Conservation (phyloP, 495 filamentous ascomycete genomes). For the Talaromyces ruber region DNA sequence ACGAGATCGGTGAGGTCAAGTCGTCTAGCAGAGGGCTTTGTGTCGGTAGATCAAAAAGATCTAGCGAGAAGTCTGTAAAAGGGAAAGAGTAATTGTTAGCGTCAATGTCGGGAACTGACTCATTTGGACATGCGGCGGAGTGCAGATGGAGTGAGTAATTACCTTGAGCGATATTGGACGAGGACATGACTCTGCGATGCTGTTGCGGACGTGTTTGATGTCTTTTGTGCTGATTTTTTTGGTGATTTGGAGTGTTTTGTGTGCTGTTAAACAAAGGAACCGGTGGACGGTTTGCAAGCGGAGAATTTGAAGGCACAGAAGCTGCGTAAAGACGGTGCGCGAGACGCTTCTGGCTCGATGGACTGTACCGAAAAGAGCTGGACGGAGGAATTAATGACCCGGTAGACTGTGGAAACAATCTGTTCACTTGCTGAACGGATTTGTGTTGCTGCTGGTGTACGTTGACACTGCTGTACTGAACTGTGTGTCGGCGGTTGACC, state of each 20-base stretch:
- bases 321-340: constrained; percentile 21
- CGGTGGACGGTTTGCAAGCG: constrained; percentile 36
- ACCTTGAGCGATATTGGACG: constrained; percentile 30
- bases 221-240: constrained; percentile 17
- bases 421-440: constrained; percentile 25
- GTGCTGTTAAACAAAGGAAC: constrained; percentile 43
- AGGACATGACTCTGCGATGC: constrained; percentile 33
- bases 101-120: neutral
- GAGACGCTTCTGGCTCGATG: constrained; percentile 26
- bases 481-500: constrained; percentile 6
- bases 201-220: constrained; percentile 6
- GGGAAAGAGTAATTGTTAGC: neutral
- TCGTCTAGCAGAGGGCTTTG: constrained; percentile 17
- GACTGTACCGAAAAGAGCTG: constrained; percentile 35
- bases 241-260: constrained; percentile 14
- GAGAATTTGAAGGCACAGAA: constrained; percentile 28
- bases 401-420: constrained; percentile 26
- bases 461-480: constrained; percentile 6
- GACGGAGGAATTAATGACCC: constrained; percentile 24
- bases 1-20: constrained; percentile 11
- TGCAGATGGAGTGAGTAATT: neutral
- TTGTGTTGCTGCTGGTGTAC: constrained; percentile 2
- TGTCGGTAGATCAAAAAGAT: constrained; percentile 27
- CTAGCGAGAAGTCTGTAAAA: constrained; percentile 9
- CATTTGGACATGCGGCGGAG: neutral